These are phyloP conservation scores for Penicillium sumatraense DNA, from an alignment of 2,329 filamentous ascomycete species.

Conservation along the genomic window DNA sequence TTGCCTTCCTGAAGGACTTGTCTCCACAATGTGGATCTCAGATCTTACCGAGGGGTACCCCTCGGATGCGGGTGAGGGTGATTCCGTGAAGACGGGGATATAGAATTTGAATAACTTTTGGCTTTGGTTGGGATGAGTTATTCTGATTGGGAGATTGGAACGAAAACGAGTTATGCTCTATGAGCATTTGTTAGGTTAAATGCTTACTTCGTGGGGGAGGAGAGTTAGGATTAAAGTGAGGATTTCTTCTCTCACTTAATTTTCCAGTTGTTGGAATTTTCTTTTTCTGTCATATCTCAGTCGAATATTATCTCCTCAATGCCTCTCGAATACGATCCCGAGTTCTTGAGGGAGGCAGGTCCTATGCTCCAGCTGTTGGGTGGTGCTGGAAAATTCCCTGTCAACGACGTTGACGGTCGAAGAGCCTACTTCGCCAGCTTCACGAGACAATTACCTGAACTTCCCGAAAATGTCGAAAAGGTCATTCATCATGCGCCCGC, in stretches of 20 bases:
- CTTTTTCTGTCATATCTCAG: neutral
- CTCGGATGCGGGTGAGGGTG: slow-evolving; percentile 7
- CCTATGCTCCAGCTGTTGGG: slow-evolving; percentile 11
- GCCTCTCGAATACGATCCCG: slow-evolving; percentile 19
- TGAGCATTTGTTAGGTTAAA: neutral
- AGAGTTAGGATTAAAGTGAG: too few species aligned
- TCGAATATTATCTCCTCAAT: slow-evolving; percentile 5
- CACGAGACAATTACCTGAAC: neutral
- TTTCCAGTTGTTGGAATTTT: too few species aligned
- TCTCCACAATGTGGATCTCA: slow-evolving; percentile 8
- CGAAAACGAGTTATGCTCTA: neutral
- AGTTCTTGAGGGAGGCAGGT: slow-evolving; percentile 14
- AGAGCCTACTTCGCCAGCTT: slow-evolving; percentile 2
- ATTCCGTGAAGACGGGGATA: neutral
- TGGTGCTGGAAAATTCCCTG: neutral
- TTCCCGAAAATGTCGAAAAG: slow-evolving; percentile 17
- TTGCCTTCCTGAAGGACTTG: slow-evolving; percentile 7
- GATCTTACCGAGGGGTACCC: neutral
- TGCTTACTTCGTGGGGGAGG: neutral
- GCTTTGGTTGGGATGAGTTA: neutral
- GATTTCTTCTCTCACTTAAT: too few species aligned
- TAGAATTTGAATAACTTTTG: neutral
- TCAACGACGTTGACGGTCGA: slow-evolving; percentile 11
- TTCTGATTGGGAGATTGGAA: neutral
- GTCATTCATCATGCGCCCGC: slow-evolving; percentile 6